phyloP scores from a whole-genome alignment of 2,329 filamentous ascomycete genomes.

The Talaromyces sp. region DNA sequence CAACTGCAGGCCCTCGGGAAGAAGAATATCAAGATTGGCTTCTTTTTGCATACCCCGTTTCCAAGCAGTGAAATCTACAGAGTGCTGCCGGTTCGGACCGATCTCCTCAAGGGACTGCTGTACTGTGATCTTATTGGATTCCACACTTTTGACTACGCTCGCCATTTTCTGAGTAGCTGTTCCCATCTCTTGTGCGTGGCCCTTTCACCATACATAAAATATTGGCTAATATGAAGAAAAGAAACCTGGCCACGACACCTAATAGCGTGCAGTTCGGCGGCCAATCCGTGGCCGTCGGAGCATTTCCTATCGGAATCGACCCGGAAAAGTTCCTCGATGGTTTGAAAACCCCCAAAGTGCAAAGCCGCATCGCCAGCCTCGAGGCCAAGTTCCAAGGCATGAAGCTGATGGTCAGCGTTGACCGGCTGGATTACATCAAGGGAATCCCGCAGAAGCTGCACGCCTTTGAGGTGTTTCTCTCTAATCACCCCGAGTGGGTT shows the following conservation, averaged over 20 bases:
- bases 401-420: constrained; percentile 94
- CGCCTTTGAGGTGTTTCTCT: constrained; percentile 92
- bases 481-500: constrained; percentile 96
- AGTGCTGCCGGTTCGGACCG: constrained; percentile 86
- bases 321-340: constrained; percentile 94
- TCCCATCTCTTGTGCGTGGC: constrained; percentile 74
- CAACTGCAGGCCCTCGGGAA: constrained; percentile 68
- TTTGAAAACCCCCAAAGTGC: constrained; percentile 76
- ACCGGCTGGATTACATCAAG: constrained; percentile 97
- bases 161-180: constrained; percentile 94
- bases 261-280: constrained; percentile 90
- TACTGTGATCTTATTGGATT: constrained; percentile 96
- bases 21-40: constrained; percentile 95
- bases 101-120: constrained; percentile 79
- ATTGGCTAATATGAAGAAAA: constrained; percentile 19
- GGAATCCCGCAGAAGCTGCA: constrained; percentile 97
- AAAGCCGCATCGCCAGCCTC: constrained; percentile 78
- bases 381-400: constrained; percentile 91
- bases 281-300: constrained; percentile 84
- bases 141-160: constrained; percentile 98
- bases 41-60: constrained; percentile 97
- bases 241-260: constrained; percentile 65
- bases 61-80: constrained; percentile 96
- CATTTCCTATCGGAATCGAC: constrained; percentile 96
- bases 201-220: background rate